Conservation (phyloP, 192 early-diverging fungal genomes). For the Podila epigama region DNA sequence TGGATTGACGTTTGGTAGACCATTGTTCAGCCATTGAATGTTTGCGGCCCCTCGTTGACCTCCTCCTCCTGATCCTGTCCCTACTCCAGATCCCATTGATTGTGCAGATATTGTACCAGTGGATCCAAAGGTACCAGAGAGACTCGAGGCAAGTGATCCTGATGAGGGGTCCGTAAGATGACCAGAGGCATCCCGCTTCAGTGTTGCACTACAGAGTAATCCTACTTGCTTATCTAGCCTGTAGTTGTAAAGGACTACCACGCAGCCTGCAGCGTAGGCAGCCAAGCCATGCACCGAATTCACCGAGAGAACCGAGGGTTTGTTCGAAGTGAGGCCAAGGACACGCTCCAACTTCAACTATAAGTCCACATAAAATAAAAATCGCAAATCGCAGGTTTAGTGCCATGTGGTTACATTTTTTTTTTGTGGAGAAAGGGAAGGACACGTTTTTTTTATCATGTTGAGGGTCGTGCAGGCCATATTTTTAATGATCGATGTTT, state of each 20-base stretch:
- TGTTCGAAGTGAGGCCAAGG: slow-evolving; percentile 67
- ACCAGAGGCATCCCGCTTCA: slow-evolving; percentile 7
- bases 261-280: slow-evolving; percentile 80
- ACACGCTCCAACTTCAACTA: slow-evolving; percentile 72
- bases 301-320: slow-evolving; percentile 58
- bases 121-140: background rate
- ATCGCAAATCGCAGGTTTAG: background rate
- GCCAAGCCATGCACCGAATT: slow-evolving; percentile 62
- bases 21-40: slow-evolving; percentile 33
- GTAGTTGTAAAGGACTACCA: slow-evolving; percentile 79
- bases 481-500: too few relatives aligned
- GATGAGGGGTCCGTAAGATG: slow-evolving; percentile 1
- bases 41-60: slow-evolving; percentile 8
- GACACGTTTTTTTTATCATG: too few relatives aligned
- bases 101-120: slow-evolving; percentile 4
- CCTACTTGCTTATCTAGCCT: slow-evolving; percentile 68
- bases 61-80: background rate
- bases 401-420: background rate
- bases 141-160: slow-evolving; percentile 8
- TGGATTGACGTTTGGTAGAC: slow-evolving; percentile 24
- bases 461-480: too few relatives aligned
- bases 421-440: too few relatives aligned
- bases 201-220: slow-evolving; percentile 55
- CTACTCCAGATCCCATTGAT: background rate
- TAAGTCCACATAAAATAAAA: background rate